Percentiles rank a stretch among this genome's conserved stretches.
Conservation (phyloP, 192 early-diverging fungal genomes). For the Coemansia javaensis region DNA sequence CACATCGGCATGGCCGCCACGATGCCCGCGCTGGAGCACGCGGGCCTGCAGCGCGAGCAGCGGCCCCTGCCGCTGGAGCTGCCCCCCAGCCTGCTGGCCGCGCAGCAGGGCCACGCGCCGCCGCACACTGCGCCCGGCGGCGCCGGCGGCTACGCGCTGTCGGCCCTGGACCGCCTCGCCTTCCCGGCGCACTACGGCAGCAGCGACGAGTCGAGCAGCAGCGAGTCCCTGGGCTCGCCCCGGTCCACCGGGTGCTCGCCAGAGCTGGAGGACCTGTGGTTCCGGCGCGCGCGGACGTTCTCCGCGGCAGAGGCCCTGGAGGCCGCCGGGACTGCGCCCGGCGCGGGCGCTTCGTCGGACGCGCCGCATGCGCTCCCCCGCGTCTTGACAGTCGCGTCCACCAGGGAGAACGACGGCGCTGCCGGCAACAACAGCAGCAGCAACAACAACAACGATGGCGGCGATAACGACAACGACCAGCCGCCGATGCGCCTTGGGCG, state of each 20-base stretch:
- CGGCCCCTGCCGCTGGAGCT: not conserved
- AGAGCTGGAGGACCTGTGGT: slow-evolving; percentile 18
- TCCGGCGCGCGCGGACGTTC: slow-evolving; percentile 30
- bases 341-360: slow-evolving; percentile 1
- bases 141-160: not conserved
- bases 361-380: slow-evolving; percentile 20
- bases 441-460: too few relatives aligned
- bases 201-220: slow-evolving; percentile 6
- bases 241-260: slow-evolving; percentile 3
- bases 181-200: not conserved
- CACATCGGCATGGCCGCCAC: not conserved
- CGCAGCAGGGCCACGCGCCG: too few relatives aligned
- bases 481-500: slow-evolving; percentile 32
- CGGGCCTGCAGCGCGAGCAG: not conserved
- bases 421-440: too few relatives aligned
- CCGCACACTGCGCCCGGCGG: too few relatives aligned
- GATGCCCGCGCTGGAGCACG: not conserved
- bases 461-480: slow-evolving; percentile 24
- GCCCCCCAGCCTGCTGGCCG: too few relatives aligned
- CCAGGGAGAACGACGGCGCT: too few relatives aligned
- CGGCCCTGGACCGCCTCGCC: not conserved
- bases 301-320: slow-evolving; percentile 3
- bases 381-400: slow-evolving; percentile 5
- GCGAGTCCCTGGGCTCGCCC: not conserved
- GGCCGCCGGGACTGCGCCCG: not conserved